Conservation (phyloP, 352 stramenopile genomes). For the Globisporangium ultimum region DNA sequence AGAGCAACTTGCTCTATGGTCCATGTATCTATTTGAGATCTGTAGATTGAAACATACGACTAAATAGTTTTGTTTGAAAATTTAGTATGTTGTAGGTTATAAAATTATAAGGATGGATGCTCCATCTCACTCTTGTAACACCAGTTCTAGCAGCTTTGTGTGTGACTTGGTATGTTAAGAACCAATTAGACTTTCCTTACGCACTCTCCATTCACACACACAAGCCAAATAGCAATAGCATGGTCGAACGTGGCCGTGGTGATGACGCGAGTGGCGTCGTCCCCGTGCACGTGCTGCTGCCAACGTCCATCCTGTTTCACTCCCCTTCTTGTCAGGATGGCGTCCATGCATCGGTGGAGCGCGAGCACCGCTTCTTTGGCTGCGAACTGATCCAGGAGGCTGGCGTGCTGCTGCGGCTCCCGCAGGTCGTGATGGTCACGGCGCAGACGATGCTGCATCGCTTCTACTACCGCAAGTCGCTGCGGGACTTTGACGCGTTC, state of each 20-base stretch:
- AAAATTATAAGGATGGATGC: too few species aligned
- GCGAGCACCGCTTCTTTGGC: conserved; percentile 76
- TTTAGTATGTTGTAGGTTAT: too few species aligned
- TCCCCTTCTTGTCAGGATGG: conserved; percentile 59
- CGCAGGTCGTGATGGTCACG: conserved; percentile 89
- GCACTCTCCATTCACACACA: too few species aligned
- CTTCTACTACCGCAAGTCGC: conserved; percentile 88
- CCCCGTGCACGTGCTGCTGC: conserved; percentile 41
- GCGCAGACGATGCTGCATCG: conserved; percentile 89
- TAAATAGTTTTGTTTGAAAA: too few species aligned
- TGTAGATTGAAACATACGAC: too few species aligned
- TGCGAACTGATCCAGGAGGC: conserved; percentile 91
- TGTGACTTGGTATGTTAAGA: too few species aligned
- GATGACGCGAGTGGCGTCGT: neutral
- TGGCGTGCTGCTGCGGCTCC: conserved; percentile 78
- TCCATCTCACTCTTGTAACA: too few species aligned
- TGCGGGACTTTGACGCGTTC: conserved; percentile 88
- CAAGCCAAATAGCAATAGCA: too few species aligned
- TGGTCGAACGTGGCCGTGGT: neutral
- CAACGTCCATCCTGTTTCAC: conserved; percentile 25
- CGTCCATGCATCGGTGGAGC: conserved; percentile 27
- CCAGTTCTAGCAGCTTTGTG: too few species aligned
- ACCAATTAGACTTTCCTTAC: too few species aligned
- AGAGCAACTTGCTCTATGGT: too few species aligned
- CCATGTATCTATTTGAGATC: too few species aligned